Evolutionary conservation across 257 asterid species (phyloP).

Genomic region (Salvia miltiorrhiza): DNA sequence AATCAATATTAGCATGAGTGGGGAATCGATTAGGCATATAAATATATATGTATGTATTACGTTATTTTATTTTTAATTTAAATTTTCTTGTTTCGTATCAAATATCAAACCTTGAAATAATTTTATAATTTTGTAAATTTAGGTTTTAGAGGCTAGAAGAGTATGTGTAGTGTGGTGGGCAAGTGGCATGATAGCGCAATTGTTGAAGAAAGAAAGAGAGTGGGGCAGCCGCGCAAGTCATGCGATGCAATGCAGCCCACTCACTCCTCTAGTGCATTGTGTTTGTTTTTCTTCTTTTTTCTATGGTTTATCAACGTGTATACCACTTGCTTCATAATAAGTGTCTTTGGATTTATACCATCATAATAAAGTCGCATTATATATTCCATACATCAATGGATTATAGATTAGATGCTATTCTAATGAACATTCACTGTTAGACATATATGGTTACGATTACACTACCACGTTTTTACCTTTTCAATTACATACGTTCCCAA

Average conservation of each 20-base stretch:
- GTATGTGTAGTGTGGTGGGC: background rate
- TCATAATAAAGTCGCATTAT: too few relatives aligned
- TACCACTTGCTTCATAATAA: slow-evolving; percentile 4
- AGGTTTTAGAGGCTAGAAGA: background rate
- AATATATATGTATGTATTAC: background rate
- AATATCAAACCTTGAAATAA: background rate
- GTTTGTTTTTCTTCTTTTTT: slow-evolving; percentile 8
- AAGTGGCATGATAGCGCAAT: slow-evolving; percentile 21
- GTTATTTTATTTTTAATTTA: too few relatives aligned
- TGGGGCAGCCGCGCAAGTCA: slow-evolving; percentile 18
- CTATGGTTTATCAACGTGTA: slow-evolving; percentile 17
- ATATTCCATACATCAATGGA: too few relatives aligned
- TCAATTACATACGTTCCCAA: too few relatives aligned
- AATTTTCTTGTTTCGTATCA: background rate
- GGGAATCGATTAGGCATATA: background rate
- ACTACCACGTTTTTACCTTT: too few relatives aligned
- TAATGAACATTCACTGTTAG: too few relatives aligned
- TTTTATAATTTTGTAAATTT: background rate
- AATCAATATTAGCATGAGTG: background rate
- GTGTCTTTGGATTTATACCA: background rate
- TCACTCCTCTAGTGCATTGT: slow-evolving; percentile 11
- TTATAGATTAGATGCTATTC: too few relatives aligned
- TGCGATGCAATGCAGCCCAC: slow-evolving; percentile 31
- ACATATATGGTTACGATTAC: too few relatives aligned
- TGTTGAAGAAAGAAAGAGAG: background rate